Base-by-base conservation (phyloP, 1,284 basidiomycete genomes). In the Tranzscheliella williamsii region DNA sequence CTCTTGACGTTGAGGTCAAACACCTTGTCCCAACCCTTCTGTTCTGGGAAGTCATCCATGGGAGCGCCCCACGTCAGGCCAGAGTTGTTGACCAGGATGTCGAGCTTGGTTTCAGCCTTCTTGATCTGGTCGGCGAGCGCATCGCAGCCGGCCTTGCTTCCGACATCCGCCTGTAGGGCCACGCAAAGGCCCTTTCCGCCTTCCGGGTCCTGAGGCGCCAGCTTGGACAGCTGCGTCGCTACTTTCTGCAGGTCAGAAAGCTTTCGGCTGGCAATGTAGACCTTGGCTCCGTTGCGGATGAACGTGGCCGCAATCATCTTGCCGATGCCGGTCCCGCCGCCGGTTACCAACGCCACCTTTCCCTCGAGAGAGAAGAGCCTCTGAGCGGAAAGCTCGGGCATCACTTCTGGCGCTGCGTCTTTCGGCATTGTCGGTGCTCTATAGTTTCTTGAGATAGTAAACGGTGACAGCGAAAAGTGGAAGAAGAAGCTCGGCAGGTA, bases 241-340 rank as follows among this genome's bases (percentile, higher is more conserved):
- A 75, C 75, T 81, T 87, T 84, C 78, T 88, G 84, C 46, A 93
- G 82, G 62, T 88, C 73, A 12, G 57, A 34, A 13, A 75, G 38
- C 55, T 91, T 91, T 38, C 89, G 82, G 3, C 87, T 87, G 8
- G 91, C 90, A 67, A 93, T 91, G 79, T 91, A 89, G 22, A 90
- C 87, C 32, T 73, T 70, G 27, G 86, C 87, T 7, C 89, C 89
- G 67, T 90, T 91, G 79, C 86, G 85, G 2, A 88, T 87, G 65
- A 89, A 85, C 1, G 86, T 86, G 1, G 85, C 81, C 6, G 90
- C 86, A 65, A 92, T 90, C 85, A 90, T 76, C 61, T 73, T 73
- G 41, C 73, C 73, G n/a, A 76, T 55, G 31, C 73, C 73, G 5
- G 72, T 72, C 16, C 57, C 75, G 24, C 89, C 89, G 2, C 89